A percentile compares a stretch with the other conserved stretches of the same genome.
These are phyloP conservation scores for Rhizophlyctis rosea DNA, from an alignment of 192 early-diverging fungal genomes.

Conservation along the genomic window DNA sequence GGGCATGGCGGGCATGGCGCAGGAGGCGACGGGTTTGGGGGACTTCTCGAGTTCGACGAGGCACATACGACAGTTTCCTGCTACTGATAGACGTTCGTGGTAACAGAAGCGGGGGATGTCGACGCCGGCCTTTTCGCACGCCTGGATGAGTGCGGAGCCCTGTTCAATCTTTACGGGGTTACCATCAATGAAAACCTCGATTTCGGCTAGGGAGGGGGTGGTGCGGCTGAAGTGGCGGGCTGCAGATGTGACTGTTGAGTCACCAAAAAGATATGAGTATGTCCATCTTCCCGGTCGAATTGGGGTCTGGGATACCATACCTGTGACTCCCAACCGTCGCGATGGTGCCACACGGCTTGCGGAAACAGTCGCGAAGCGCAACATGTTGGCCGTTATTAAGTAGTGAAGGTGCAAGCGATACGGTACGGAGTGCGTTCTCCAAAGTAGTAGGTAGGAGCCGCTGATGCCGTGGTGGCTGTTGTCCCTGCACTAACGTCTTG, in stretches of 20 bases:
- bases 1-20: conserved; percentile 94
- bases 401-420: too few species aligned
- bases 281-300: too few species aligned
- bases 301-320: too few species aligned
- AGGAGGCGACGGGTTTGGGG: conserved; percentile 95
- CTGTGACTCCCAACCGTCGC: too few species aligned
- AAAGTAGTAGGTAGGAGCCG: too few species aligned
- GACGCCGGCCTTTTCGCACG: conserved; percentile 92
- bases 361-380: not conserved
- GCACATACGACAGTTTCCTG: conserved; percentile 99
- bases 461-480: too few species aligned
- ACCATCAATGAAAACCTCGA: conserved; percentile 78
- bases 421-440: too few species aligned
- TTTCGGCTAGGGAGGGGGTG: conserved; percentile 18
- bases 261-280: too few species aligned
- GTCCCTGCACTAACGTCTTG: too few species aligned
- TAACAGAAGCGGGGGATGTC: conserved; percentile 81
- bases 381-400: too few species aligned
- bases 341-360: too few species aligned
- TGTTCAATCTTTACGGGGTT: conserved; percentile 85
- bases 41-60: conserved; percentile 95
- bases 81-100: conserved; percentile 90
- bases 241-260: conserved; percentile 1
- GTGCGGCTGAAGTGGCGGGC: conserved; percentile 20
- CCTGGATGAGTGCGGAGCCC: conserved; percentile 95